Conservation (phyloP, 2,329 filamentous ascomycete genomes). For the Simplicillium aogashimaense region DNA sequence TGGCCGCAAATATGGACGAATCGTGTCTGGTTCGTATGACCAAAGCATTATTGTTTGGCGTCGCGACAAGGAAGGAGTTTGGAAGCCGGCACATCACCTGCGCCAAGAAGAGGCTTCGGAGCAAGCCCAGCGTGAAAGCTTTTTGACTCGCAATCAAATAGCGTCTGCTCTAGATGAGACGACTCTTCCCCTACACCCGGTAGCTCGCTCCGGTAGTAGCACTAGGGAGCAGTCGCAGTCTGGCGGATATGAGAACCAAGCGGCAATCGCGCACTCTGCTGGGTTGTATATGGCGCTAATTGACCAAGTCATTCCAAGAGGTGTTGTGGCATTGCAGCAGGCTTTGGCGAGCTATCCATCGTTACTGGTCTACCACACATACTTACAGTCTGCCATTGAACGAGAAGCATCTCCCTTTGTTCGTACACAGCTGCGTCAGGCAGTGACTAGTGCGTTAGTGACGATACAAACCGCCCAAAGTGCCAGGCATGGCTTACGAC, state of each 20-base stretch:
- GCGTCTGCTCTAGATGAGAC: too few species aligned
- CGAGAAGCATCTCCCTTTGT: constrained; percentile 36
- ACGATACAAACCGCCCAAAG: constrained; percentile 34
- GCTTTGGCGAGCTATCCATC: constrained; percentile 36
- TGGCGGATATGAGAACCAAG: constrained; percentile 1
- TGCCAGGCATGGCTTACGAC: constrained; percentile 12
- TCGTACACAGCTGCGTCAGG: constrained; percentile 38
- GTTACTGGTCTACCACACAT: constrained; percentile 35
- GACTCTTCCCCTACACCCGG: neutral
- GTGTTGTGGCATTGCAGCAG: constrained; percentile 34
- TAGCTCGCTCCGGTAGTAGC: neutral
- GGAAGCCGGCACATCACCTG: constrained; percentile 68
- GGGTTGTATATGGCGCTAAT: constrained; percentile 41
- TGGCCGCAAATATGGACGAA: constrained; percentile 81
- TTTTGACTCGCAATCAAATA: neutral
- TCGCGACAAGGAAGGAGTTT: constrained; percentile 72
- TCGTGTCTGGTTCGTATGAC: constrained; percentile 94
- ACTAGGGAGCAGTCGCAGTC: constrained; percentile 3
- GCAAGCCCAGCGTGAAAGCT: constrained; percentile 26
- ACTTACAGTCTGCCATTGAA: constrained; percentile 42
- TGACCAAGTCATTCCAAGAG: constrained; percentile 41
- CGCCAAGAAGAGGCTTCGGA: constrained; percentile 62
- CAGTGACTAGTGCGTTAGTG: constrained; percentile 35
- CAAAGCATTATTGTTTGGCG: constrained; percentile 95
- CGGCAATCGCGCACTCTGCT: constrained; percentile 19